Conservation (phyloP, 2,329 filamentous ascomycete genomes). For the Myotisia sp. region DNA sequence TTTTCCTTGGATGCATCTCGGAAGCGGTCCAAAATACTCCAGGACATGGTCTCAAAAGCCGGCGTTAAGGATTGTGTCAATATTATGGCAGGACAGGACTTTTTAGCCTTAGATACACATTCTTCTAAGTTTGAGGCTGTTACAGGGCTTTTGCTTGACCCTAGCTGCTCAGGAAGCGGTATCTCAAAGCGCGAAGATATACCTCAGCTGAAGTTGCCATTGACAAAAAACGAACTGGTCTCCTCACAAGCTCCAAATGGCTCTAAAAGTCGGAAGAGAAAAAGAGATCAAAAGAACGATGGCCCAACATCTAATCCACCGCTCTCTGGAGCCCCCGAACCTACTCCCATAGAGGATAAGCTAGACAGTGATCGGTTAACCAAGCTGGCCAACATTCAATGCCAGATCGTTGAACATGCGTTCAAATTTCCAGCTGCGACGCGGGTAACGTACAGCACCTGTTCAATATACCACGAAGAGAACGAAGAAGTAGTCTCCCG, state of each 20-base stretch:
- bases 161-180: slow-evolving; percentile 88
- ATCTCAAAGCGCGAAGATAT: slow-evolving; percentile 80
- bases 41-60: slow-evolving; percentile 70
- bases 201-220: slow-evolving; percentile 50
- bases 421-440: slow-evolving; percentile 62
- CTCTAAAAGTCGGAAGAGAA: slow-evolving; percentile 24
- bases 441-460: slow-evolving; percentile 83
- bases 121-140: slow-evolving; percentile 52
- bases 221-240: slow-evolving; percentile 9
- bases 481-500: slow-evolving; percentile 73
- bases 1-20: slow-evolving; percentile 28
- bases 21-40: slow-evolving; percentile 55
- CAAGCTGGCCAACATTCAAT: slow-evolving; percentile 67
- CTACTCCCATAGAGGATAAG: slow-evolving; percentile 15
- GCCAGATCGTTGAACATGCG: slow-evolving; percentile 68
- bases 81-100: slow-evolving; percentile 64
- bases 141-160: slow-evolving; percentile 72
- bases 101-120: slow-evolving; percentile 57
- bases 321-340: slow-evolving; percentile 9
- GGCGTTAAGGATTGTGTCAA: slow-evolving; percentile 53
- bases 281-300: slow-evolving; percentile 27
- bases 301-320: neutral
- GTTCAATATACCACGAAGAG: slow-evolving; percentile 72
- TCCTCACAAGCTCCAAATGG: slow-evolving; percentile 21
- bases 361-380: slow-evolving; percentile 45